Conservation (phyloP, 108 stramenopile genomes). For the Cylindrotheca fusiformis region DNA sequence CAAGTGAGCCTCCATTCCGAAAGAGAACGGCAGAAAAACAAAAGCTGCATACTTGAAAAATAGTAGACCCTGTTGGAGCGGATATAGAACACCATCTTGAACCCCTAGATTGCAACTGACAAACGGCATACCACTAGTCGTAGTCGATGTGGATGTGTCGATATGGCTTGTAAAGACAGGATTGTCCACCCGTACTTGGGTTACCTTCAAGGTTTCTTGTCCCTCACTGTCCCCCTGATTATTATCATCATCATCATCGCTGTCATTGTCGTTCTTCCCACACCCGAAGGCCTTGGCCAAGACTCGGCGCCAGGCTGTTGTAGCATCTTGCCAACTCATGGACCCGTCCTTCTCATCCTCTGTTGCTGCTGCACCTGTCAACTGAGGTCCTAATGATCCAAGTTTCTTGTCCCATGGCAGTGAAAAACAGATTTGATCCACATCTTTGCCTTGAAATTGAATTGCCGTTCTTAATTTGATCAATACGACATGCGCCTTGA, state of each 20-base stretch:
- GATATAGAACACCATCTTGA: conserved; percentile 75
- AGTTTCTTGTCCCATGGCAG: conserved; percentile 33
- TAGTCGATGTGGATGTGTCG: conserved; percentile 39
- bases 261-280: too few species aligned
- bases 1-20: neutral
- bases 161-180: conserved; percentile 35
- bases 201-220: neutral
- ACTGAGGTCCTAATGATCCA: conserved; percentile 10
- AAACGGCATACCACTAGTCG: conserved; percentile 74
- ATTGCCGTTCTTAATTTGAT: conserved; percentile 10
- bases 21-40: neutral
- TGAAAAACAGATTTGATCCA: conserved; percentile 62
- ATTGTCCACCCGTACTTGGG: neutral
- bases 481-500: conserved; percentile 11
- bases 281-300: conserved; percentile 9
- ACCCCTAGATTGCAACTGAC: conserved; percentile 74
- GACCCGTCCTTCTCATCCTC: neutral
- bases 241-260: neutral
- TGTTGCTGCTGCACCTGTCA: conserved; percentile 2
- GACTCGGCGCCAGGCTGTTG: conserved; percentile 12
- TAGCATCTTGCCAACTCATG: conserved; percentile 16
- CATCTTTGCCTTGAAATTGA: conserved; percentile 41
- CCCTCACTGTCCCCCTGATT: neutral
- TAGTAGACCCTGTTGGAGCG: conserved; percentile 69
- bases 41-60: conserved; percentile 63